These are phyloP conservation scores for Caloboletus firmus DNA, from an alignment of 1,284 basidiomycete species.

Conservation along the genomic window DNA sequence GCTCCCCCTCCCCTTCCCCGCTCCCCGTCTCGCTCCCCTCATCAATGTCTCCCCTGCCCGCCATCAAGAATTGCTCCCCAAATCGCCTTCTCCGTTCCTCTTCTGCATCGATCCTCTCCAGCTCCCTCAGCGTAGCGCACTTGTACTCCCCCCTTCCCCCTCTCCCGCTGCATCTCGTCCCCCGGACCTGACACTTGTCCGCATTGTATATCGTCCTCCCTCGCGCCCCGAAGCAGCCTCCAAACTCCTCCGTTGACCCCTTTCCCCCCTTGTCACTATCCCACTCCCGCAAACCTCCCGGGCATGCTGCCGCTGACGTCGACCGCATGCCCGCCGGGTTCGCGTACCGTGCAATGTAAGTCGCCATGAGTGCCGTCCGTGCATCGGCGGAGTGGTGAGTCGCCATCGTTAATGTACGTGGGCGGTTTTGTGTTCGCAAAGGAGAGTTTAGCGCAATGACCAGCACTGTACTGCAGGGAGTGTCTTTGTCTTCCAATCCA, in stretches of 20 bases:
- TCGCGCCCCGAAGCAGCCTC: conserved; percentile 12
- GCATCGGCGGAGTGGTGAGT: conserved; percentile 30
- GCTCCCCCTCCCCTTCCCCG: background rate
- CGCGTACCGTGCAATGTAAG: conserved; percentile 17
- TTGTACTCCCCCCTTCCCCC: background rate
- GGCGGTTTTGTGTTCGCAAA: background rate
- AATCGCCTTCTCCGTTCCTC: conserved; percentile 11
- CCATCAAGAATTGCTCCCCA: conserved; percentile 6
- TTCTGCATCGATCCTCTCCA: conserved; percentile 25
- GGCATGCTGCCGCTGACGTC: background rate
- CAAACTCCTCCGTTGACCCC: background rate
- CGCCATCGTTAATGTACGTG: conserved; percentile 18
- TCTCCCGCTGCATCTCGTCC: no score
- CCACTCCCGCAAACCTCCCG: background rate
- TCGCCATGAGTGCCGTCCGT: conserved; percentile 26
- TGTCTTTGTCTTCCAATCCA: background rate
- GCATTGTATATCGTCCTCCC: conserved; percentile 35
- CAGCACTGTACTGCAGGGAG: conserved; percentile 4
- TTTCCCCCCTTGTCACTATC: background rate
- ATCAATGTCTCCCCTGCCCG: conserved; percentile 3
- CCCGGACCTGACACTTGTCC: background rate
- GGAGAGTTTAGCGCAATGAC: conserved; percentile 2
- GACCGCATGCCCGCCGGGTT: conserved; percentile 8
- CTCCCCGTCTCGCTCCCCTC: background rate
- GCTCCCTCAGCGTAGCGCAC: conserved; percentile 6